Evolutionary conservation across 768 basidiomycete species (phyloP).

Genomic region (Phylloporus rhodoxanthus): DNA sequence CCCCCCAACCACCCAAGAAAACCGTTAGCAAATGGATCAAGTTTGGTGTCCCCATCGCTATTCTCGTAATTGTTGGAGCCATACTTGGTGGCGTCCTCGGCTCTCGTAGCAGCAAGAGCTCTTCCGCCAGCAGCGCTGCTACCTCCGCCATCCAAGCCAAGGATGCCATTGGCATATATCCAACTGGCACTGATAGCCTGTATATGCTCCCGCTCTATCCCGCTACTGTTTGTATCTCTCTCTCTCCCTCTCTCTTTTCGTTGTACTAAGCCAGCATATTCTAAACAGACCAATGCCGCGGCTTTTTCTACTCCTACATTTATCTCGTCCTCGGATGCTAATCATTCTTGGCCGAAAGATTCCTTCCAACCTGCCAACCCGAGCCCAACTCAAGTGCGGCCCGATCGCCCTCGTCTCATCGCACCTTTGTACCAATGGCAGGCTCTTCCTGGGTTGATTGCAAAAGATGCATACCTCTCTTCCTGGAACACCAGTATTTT

Average conservation of each 20-base stretch:
- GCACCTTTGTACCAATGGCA: slow-evolving; percentile 91
- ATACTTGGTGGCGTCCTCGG: slow-evolving; percentile 80
- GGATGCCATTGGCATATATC: slow-evolving; percentile 57
- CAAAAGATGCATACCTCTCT: slow-evolving; percentile 76
- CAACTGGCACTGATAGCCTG: slow-evolving; percentile 72
- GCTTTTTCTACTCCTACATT: slow-evolving; percentile 71
- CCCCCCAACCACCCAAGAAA: slow-evolving; percentile 42
- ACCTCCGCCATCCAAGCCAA: slow-evolving; percentile 57
- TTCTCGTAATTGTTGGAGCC: slow-evolving; percentile 60
- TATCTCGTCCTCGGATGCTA: slow-evolving; percentile 44
- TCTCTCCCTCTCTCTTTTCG: no score
- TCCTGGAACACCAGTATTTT: slow-evolving; percentile 92
- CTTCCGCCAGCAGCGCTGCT: slow-evolving; percentile 29
- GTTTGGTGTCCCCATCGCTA: slow-evolving; percentile 60
- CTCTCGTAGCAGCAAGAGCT: slow-evolving; percentile 44
- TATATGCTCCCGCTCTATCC: slow-evolving; percentile 85
- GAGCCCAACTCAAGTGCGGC: slow-evolving; percentile 51
- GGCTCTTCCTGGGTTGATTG: slow-evolving; percentile 71
- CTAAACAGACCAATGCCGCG: slow-evolving; percentile 63
- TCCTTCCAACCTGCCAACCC: slow-evolving; percentile 64
- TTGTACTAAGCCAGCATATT: neutral
- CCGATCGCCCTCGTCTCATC: slow-evolving; percentile 85
- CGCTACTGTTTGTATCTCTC: slow-evolving; percentile 61
- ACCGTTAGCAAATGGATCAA: slow-evolving; percentile 67
- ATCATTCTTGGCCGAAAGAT: slow-evolving; percentile 74